Evolutionary conservation across 1,284 basidiomycete genomes (phyloP).

Genomic region (Moesziomyces parantarcticus): DNA sequence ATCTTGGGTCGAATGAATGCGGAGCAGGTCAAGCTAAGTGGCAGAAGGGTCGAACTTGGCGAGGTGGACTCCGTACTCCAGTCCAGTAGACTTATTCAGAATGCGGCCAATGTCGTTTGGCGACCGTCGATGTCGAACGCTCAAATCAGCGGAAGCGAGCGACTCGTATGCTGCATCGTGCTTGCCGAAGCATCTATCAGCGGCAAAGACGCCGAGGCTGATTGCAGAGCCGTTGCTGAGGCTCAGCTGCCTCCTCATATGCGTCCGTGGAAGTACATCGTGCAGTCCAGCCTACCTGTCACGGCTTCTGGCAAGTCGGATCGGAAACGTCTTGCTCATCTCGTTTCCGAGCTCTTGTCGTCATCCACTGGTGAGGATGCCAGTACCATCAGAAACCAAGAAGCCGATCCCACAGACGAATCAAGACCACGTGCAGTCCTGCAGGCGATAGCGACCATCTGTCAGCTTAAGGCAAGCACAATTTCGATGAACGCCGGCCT

Average conservation of each 20-base stretch:
- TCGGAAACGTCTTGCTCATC: constrained; percentile 10
- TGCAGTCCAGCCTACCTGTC: constrained; percentile 7
- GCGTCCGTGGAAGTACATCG: constrained; percentile 17
- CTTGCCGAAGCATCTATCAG: background rate
- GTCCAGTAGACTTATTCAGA: constrained; percentile 6
- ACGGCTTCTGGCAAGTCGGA: constrained; percentile 17
- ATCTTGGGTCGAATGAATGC: constrained; percentile 29
- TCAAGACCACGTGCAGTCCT: background rate
- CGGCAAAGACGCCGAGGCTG: constrained; percentile 8
- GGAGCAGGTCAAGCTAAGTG: constrained; percentile 30
- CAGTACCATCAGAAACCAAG: background rate
- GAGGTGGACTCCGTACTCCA: constrained; percentile 18
- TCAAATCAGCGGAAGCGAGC: constrained; percentile 5
- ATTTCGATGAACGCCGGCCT: constrained; percentile 1
- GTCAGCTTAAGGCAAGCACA: constrained; percentile 2
- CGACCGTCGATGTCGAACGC: background rate
- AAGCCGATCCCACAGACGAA: background rate
- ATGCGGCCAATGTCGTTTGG: constrained; percentile 12
- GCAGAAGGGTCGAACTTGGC: constrained; percentile 25
- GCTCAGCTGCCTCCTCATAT: constrained; percentile 17
- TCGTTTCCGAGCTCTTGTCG: constrained; percentile 1
- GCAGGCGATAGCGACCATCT: constrained; percentile 2
- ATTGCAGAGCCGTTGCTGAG: constrained; percentile 18
- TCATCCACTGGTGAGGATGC: background rate
- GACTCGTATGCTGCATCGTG: constrained; percentile 7